Conservation (phyloP, 1,284 basidiomycete species). For the Macrocystidia cucumis region DNA sequence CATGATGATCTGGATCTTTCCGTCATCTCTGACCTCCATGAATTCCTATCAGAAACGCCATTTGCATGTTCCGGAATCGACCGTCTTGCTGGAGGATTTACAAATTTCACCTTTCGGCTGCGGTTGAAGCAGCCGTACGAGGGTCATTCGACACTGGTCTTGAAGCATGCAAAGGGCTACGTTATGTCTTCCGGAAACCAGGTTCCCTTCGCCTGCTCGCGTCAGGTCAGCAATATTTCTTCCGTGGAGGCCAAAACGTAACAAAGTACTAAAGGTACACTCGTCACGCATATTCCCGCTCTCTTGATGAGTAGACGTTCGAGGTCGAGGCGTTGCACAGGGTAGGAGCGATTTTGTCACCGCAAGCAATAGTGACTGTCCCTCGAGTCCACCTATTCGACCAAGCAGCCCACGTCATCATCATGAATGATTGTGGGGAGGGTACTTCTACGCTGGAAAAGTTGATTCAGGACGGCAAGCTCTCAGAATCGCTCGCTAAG, state of each 20-base stretch:
- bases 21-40: slow-evolving; percentile 23
- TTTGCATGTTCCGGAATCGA: slow-evolving; percentile 27
- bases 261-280: too few species aligned
- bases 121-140: slow-evolving; percentile 23
- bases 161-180: slow-evolving; percentile 41
- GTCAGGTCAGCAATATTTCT: too few species aligned
- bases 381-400: slow-evolving; percentile 46
- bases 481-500: slow-evolving; percentile 23
- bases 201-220: slow-evolving; percentile 24
- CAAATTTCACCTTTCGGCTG: slow-evolving; percentile 39
- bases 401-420: slow-evolving; percentile 34
- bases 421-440: slow-evolving; percentile 55
- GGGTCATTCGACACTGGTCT: slow-evolving; percentile 27
- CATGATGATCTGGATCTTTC: slow-evolving; percentile 24
- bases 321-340: slow-evolving; percentile 43
- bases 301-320: too few species aligned
- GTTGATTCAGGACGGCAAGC: slow-evolving; percentile 30
- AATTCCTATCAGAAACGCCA: slow-evolving; percentile 28
- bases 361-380: slow-evolving; percentile 31
- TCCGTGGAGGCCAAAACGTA: too few species aligned
- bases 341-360: slow-evolving; percentile 24
- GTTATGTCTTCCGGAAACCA: slow-evolving; percentile 8
- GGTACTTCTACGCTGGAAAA: slow-evolving; percentile 36
- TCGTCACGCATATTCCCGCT: too few species aligned
- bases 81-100: slow-evolving; percentile 31